Percentiles rank a stretch among this genome's conserved stretches.
These are phyloP conservation scores for Condylostoma magnum DNA, from an alignment of 169 alveolate genomes.

Conservation along the genomic window DNA sequence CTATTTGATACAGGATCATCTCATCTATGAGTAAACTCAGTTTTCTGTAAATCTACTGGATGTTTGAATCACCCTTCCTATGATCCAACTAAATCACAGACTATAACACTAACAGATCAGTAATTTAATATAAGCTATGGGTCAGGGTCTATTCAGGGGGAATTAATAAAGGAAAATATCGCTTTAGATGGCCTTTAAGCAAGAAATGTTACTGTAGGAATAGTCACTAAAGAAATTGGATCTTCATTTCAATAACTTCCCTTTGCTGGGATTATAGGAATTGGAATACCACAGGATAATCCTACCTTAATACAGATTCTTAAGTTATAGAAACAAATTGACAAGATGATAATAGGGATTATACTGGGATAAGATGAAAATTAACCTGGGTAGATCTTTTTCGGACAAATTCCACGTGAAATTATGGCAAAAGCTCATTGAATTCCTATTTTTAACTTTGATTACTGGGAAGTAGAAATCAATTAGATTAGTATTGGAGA, in stretches of 20 bases:
- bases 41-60: constrained; percentile 8
- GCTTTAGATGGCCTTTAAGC: background rate
- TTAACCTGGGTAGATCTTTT: background rate
- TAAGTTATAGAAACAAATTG: background rate
- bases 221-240: constrained; percentile 11
- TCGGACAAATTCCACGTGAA: background rate
- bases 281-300: background rate
- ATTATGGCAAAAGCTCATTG: background rate
- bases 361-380: background rate
- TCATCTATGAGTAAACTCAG: constrained; percentile 17
- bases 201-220: constrained; percentile 18
- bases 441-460: background rate
- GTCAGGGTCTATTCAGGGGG: constrained; percentile 17
- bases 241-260: background rate
- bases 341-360: background rate
- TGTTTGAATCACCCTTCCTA: background rate
- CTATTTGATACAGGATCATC: constrained; percentile 27
- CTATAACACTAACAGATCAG: background rate
- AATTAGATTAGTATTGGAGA: background rate
- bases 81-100: constrained; percentile 1
- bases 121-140: constrained; percentile 19
- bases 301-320: background rate
- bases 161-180: background rate
- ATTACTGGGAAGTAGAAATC: background rate
- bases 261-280: constrained; percentile 17